phyloP scores from a whole-genome alignment of 2,329 filamentous ascomycete genomes.

The Orbilia brochopaga region DNA sequence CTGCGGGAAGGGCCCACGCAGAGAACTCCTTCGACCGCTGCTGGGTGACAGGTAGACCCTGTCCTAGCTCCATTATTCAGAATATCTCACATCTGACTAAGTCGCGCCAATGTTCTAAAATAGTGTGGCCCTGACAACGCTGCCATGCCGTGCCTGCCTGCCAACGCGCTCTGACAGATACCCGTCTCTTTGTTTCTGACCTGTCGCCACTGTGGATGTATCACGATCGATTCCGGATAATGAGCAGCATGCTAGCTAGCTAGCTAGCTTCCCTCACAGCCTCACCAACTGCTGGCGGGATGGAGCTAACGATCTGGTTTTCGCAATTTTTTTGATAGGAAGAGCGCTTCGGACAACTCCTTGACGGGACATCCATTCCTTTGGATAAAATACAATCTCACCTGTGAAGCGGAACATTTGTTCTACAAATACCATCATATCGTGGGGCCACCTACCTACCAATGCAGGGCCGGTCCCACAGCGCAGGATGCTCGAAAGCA shows the following conservation, averaged over 20 bases:
- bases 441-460: neutral
- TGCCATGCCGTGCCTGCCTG: conserved; percentile 16
- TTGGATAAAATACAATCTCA: too few species aligned
- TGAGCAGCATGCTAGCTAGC: neutral
- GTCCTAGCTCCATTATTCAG: conserved; percentile 44
- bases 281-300: neutral
- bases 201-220: neutral
- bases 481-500: neutral
- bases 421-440: too few species aligned
- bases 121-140: too few species aligned
- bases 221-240: conserved; percentile 1
- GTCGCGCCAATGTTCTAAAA: conserved; percentile 41
- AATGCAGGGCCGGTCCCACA: neutral
- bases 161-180: conserved; percentile 24
- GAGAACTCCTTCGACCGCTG: conserved; percentile 36
- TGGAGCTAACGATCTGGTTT: neutral
- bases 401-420: too few species aligned
- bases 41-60: conserved; percentile 25
- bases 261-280: too few species aligned
- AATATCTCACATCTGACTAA: conserved; percentile 50
- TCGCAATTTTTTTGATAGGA: conserved; percentile 1
- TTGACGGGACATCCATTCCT: too few species aligned
- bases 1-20: neutral
- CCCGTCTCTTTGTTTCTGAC: conserved; percentile 1
- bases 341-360: neutral